Conservation (phyloP, 1,284 basidiomycete species). For the Mrakiaceae sp. region DNA sequence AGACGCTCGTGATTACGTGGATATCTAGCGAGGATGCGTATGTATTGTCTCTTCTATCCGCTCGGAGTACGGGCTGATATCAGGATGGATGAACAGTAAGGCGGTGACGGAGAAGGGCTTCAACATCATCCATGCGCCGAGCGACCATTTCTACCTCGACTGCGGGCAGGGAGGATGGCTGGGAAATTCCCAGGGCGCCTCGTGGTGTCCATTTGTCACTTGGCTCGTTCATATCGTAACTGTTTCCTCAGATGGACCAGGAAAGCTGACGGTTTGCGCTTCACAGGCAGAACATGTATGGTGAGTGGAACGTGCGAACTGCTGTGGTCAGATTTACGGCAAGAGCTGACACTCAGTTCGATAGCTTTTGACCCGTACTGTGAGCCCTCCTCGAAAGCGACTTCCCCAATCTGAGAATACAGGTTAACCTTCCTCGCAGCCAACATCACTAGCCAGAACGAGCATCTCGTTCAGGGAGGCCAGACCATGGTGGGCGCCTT, state of each 20-base stretch:
- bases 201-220: slow-evolving; percentile 16
- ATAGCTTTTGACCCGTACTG: slow-evolving; percentile 22
- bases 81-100: background rate
- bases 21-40: slow-evolving; percentile 22
- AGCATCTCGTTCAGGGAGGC: slow-evolving; percentile 1
- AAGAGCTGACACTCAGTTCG: no score
- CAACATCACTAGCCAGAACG: background rate
- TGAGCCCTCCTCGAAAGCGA: no score
- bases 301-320: no score
- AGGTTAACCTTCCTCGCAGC: background rate
- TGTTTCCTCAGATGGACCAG: background rate
- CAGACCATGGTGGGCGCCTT: slow-evolving; percentile 1
- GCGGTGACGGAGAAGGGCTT: slow-evolving; percentile 20
- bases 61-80: no score
- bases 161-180: slow-evolving; percentile 22
- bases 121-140: slow-evolving; percentile 20
- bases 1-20: slow-evolving; percentile 28
- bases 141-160: slow-evolving; percentile 26
- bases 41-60: no score
- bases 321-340: no score
- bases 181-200: slow-evolving; percentile 9
- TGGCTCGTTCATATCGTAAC: background rate
- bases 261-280: background rate
- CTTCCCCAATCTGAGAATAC: no score
- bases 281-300: slow-evolving; percentile 20